Conservation (phyloP, 179 eudicot genomes). For the Vitellaria paradoxa region DNA sequence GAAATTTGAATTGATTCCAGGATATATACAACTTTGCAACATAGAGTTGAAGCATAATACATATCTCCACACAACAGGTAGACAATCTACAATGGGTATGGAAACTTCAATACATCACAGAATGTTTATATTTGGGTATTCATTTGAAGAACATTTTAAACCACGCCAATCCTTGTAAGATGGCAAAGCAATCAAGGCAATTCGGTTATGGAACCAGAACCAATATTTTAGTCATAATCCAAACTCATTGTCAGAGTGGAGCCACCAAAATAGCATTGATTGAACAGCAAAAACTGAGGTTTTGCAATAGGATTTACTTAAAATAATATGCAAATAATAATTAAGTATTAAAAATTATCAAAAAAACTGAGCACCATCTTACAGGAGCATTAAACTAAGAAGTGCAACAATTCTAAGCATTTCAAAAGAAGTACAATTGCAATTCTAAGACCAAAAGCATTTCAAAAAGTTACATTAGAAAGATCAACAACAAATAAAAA, state of each 20-base stretch:
- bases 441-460: not conserved
- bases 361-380: no score
- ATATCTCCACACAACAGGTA: not conserved
- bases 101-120: not conserved
- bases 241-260: no score
- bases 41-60: not conserved
- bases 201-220: not conserved
- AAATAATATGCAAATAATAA: no score
- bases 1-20: no score
- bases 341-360: no score
- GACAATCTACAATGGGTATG: not conserved
- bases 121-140: not conserved
- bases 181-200: not conserved
- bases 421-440: no score
- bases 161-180: not conserved
- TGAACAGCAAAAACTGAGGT: no score
- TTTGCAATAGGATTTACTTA: no score
- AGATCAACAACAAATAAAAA: no score
- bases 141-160: not conserved
- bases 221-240: not conserved
- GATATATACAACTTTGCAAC: no score
- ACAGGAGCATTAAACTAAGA: no score
- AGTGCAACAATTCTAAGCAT: no score
- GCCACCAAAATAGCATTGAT: not conserved
- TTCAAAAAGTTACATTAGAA: not conserved